Conservation (phyloP, 1,284 basidiomycete genomes). For the Tranzscheliella williamsii region DNA sequence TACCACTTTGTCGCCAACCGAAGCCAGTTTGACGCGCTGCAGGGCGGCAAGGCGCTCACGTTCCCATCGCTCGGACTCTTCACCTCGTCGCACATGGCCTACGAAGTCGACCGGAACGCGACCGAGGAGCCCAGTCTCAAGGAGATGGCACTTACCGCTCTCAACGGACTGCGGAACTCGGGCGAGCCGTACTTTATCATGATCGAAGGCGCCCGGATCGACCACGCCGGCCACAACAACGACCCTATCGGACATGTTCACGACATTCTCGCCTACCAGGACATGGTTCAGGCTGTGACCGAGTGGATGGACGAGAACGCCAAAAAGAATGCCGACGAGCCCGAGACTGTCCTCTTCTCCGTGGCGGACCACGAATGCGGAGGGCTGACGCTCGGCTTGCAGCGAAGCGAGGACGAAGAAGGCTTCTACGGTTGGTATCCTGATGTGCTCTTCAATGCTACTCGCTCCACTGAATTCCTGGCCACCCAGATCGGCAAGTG, state of each 20-base stretch:
- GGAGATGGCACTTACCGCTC: constrained; percentile 58
- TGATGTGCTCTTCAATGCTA: constrained; percentile 48
- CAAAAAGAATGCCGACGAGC: constrained; percentile 22
- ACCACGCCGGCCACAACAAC: constrained; percentile 60
- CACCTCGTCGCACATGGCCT: constrained; percentile 53
- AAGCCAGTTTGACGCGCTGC: constrained; percentile 50
- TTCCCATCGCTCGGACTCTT: constrained; percentile 52
- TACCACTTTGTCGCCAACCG: constrained; percentile 46
- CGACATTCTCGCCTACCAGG: constrained; percentile 57
- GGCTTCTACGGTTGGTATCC: constrained; percentile 48
- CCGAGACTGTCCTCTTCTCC: constrained; percentile 48
- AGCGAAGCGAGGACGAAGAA: constrained; percentile 40
- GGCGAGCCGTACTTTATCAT: constrained; percentile 60
- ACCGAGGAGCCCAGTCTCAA: constrained; percentile 53
- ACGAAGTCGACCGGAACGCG: constrained; percentile 59
- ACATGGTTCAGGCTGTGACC: constrained; percentile 40
- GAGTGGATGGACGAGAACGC: constrained; percentile 47
- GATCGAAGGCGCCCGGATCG: constrained; percentile 54
- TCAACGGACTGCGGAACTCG: constrained; percentile 47
- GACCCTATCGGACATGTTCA: constrained; percentile 56
- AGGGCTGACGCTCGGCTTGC: constrained; percentile 47
- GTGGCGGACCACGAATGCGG: constrained; percentile 59
- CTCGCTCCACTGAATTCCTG: constrained; percentile 54
- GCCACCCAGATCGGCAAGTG: constrained; percentile 34
- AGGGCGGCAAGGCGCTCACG: constrained; percentile 18